Evolutionary conservation across 352 stramenopile genomes (phyloP).

Genomic region (Pythium diclinum): DNA sequence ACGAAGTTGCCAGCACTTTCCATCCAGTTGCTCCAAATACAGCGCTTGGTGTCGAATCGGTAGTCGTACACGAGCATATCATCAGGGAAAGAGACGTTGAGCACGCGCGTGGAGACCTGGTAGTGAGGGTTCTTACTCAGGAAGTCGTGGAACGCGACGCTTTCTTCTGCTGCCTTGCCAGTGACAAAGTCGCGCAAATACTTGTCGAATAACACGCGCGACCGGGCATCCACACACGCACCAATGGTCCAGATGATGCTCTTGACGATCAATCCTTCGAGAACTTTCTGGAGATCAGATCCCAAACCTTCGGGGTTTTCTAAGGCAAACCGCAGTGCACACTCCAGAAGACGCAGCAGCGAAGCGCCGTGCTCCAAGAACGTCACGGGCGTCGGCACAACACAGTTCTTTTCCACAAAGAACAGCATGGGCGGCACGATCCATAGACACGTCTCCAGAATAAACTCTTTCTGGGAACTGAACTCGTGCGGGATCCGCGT

Average conservation of each 20-base stretch:
- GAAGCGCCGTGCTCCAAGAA: conserved; percentile 89
- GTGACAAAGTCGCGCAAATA: conserved; percentile 79
- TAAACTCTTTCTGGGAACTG: conserved; percentile 34
- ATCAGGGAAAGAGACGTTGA: conserved; percentile 43
- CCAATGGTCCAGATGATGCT: conserved; percentile 90
- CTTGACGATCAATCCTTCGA: conserved; percentile 89
- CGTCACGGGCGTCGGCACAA: conserved; percentile 84
- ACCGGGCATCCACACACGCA: conserved; percentile 87
- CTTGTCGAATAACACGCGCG: conserved; percentile 74
- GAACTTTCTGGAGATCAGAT: conserved; percentile 62
- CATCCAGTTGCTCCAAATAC: conserved; percentile 82
- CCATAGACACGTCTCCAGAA: conserved; percentile 86
- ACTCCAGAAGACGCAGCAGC: conserved; percentile 80
- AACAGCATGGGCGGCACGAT: conserved; percentile 89
- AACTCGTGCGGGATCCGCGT: conserved; percentile 46
- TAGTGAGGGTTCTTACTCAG: conserved; percentile 82
- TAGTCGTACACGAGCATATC: conserved; percentile 90
- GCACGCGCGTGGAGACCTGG: conserved; percentile 33
- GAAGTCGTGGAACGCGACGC: conserved; percentile 73
- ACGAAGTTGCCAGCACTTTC: conserved; percentile 42
- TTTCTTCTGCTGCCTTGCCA: conserved; percentile 33
- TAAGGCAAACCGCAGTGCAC: conserved; percentile 39
- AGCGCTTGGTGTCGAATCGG: conserved; percentile 82
- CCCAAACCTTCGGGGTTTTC: conserved; percentile 51
- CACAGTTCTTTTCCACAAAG: conserved; percentile 90